These are phyloP conservation scores for Aurantiochytrium sp. DNA, from an alignment of 108 stramenopile genomes.

Conservation along the genomic window DNA sequence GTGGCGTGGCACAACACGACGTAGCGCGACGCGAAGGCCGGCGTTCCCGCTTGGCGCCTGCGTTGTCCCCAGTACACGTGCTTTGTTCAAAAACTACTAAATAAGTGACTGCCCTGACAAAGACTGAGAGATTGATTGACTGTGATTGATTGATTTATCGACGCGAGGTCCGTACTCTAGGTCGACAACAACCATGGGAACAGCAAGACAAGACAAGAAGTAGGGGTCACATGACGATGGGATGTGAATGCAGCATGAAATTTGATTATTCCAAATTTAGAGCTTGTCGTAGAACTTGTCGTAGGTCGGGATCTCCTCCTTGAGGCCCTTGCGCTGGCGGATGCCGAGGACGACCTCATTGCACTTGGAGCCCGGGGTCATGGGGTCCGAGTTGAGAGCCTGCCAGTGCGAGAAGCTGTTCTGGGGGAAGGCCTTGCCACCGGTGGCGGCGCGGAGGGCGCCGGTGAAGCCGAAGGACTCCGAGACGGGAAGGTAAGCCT, in stretches of 20 bases:
- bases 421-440: constrained; percentile 99
- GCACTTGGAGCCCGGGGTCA: constrained; percentile 76
- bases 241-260: neutral
- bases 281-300: constrained; percentile 97
- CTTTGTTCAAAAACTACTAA: no score
- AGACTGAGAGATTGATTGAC: no score
- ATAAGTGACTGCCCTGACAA: no score
- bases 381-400: constrained; percentile 81
- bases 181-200: neutral
- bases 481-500: constrained; percentile 98
- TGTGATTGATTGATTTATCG: no score
- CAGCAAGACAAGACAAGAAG: neutral
- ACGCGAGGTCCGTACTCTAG: no score
- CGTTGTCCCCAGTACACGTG: no score
- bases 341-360: constrained; percentile 72
- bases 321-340: constrained; percentile 94
- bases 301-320: constrained; percentile 84
- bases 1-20: no score
- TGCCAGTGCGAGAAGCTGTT: constrained; percentile 99
- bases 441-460: constrained; percentile 93
- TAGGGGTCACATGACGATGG: neutral
- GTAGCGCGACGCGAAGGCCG: no score
- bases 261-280: constrained; percentile 54
- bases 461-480: constrained; percentile 99
- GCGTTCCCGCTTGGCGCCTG: no score